Percentiles rank a stretch among this genome's conserved stretches.
phyloP scores from a whole-genome alignment of 768 basidiomycete species.

The Podaxis sp. region DNA sequence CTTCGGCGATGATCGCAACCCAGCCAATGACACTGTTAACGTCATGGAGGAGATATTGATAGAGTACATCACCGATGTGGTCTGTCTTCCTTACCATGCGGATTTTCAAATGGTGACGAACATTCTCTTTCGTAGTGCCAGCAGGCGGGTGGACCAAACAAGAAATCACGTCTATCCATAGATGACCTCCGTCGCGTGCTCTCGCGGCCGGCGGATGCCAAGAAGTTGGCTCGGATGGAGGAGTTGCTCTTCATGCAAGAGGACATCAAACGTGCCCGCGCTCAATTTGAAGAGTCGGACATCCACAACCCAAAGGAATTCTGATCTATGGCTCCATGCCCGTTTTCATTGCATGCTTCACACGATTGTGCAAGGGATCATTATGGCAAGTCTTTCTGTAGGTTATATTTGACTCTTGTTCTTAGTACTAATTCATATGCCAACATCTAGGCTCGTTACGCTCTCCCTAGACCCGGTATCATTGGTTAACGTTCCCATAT shows the following conservation, averaged over 20 bases:
- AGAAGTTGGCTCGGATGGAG: slow-evolving; percentile 91
- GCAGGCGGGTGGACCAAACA: slow-evolving; percentile 66
- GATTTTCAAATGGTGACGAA: slow-evolving; percentile 10
- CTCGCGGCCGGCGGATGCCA: slow-evolving; percentile 84
- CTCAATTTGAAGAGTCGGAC: slow-evolving; percentile 64
- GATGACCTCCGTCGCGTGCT: slow-evolving; percentile 83
- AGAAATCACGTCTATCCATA: slow-evolving; percentile 75
- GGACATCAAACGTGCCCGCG: slow-evolving; percentile 86
- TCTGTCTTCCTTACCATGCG: slow-evolving; percentile 40
- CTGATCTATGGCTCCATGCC: slow-evolving; percentile 22
- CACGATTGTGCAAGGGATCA: neutral
- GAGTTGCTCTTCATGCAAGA: slow-evolving; percentile 92
- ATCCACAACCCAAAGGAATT: slow-evolving; percentile 45
- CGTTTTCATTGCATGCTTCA: neutral
- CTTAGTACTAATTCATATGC: neutral
- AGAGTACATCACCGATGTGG: slow-evolving; percentile 88
- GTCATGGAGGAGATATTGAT: slow-evolving; percentile 94
- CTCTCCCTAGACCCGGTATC: neutral
- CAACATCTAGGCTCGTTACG: neutral
- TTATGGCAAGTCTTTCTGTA: neutral
- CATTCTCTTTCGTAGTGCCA: slow-evolving; percentile 53
- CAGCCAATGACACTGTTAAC: slow-evolving; percentile 83
- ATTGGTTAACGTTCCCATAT: neutral
- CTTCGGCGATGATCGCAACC: slow-evolving; percentile 89
- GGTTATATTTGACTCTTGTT: neutral